These are phyloP conservation scores for Psophocarpus tetragonolobus DNA, from an alignment of 306 rosid genomes.

Conservation along the genomic window DNA sequence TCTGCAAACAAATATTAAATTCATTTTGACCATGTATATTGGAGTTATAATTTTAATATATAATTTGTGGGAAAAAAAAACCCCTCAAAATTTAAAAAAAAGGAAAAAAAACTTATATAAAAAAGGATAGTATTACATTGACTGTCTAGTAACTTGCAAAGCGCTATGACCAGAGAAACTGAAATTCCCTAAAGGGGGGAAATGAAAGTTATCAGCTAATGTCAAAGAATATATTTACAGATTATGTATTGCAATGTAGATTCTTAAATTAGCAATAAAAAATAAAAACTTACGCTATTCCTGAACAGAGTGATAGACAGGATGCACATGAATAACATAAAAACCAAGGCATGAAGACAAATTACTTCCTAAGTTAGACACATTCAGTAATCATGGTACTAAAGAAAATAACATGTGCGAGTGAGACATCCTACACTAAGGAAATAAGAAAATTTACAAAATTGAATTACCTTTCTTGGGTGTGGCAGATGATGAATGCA, in stretches of 20 bases:
- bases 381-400: neutral
- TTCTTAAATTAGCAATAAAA: neutral
- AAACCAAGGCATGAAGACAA: neutral
- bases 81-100: constrained; percentile 7
- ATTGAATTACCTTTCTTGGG: constrained; percentile 52
- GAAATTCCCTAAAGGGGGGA: constrained; percentile 44
- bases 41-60: constrained; percentile 5
- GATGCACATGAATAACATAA: neutral
- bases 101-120: neutral
- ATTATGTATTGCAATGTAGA: neutral
- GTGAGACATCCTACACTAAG: neutral
- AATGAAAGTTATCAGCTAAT: constrained; percentile 25
- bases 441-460: neutral
- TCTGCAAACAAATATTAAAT: constrained; percentile 45
- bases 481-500: constrained; percentile 31
- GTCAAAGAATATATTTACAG: neutral
- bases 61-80: neutral
- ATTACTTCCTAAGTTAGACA: neutral
- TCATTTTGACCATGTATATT: constrained; percentile 11
- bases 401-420: neutral
- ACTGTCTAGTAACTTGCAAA: constrained; percentile 47
- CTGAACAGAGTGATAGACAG: neutral
- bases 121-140: constrained; percentile 7
- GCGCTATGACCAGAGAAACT: constrained; percentile 47
- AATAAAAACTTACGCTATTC: neutral